Conservation (phyloP, 2,329 filamentous ascomycete species). For the Ophiostoma perfectum region DNA sequence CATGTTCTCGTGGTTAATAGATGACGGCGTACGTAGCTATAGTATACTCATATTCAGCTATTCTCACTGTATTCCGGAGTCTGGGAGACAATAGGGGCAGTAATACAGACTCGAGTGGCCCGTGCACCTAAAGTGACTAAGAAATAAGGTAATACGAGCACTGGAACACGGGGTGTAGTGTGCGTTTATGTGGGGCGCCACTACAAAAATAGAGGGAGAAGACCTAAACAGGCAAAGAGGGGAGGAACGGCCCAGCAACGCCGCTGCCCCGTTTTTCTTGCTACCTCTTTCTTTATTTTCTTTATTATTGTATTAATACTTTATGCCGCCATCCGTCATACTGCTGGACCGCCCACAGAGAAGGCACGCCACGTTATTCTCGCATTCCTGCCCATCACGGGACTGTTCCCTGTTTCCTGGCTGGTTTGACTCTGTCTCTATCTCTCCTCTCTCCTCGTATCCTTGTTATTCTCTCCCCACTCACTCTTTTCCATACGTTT, state of each 20-base stretch:
- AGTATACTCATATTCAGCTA: too few species aligned
- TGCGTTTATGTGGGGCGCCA: neutral
- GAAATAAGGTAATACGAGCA: neutral
- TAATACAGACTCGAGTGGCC: neutral
- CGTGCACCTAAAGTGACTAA: neutral
- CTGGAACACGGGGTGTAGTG: constrained; percentile 10
- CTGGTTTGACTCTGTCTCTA: neutral
- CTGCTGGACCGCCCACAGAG: neutral
- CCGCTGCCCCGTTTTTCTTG: neutral
- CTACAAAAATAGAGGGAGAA: neutral
- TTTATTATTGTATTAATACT: neutral
- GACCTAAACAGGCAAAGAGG: neutral
- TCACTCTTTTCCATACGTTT: neutral
- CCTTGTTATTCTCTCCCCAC: neutral
- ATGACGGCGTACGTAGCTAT: too few species aligned
- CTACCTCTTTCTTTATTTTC: neutral
- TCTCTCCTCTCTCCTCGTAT: neutral
- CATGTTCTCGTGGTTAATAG: too few species aligned
- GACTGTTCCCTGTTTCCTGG: constrained; percentile 2
- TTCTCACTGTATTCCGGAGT: too few species aligned
- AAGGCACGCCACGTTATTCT: neutral
- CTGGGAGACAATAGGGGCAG: neutral
- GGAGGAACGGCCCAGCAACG: constrained; percentile 13
- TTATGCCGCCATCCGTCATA: constrained; percentile 7
- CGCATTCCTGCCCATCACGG: constrained; percentile 9